These are phyloP conservation scores for Venturia nashicola DNA, from an alignment of 2,329 filamentous ascomycete species.

Conservation along the genomic window DNA sequence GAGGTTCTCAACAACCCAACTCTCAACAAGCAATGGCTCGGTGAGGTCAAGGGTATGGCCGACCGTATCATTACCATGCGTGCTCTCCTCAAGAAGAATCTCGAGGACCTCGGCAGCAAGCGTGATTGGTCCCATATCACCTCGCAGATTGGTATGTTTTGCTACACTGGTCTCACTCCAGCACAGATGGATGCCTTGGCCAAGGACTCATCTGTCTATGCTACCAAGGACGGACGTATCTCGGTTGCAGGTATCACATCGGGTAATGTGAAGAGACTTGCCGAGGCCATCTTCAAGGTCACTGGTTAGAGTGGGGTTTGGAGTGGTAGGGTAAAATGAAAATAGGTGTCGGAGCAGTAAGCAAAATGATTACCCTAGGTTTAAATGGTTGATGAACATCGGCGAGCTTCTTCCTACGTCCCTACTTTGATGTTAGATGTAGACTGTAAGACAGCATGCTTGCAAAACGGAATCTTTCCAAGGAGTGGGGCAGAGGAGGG, in stretches of 20 bases:
- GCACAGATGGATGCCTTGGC: slow-evolving; percentile 87
- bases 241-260: slow-evolving; percentile 74
- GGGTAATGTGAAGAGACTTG: slow-evolving; percentile 67
- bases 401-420: background rate
- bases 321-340: background rate
- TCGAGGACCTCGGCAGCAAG: slow-evolving; percentile 88
- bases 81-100: slow-evolving; percentile 81
- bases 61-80: slow-evolving; percentile 99
- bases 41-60: slow-evolving; percentile 96
- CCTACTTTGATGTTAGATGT: background rate
- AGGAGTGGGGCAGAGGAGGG: too few species aligned
- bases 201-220: slow-evolving; percentile 87
- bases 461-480: background rate
- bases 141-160: slow-evolving; percentile 95
- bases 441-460: background rate
- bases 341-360: background rate
- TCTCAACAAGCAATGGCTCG: slow-evolving; percentile 88
- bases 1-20: slow-evolving; percentile 78
- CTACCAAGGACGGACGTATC: slow-evolving; percentile 83
- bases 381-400: background rate
- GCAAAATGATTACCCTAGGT: background rate
- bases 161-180: slow-evolving; percentile 84
- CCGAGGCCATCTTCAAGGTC: slow-evolving; percentile 75
- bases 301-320: slow-evolving; percentile 39
- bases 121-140: slow-evolving; percentile 99